Evolutionary conservation across 148 eudicot genomes (phyloP).

Genomic region (Vaccinium corymbosum): DNA sequence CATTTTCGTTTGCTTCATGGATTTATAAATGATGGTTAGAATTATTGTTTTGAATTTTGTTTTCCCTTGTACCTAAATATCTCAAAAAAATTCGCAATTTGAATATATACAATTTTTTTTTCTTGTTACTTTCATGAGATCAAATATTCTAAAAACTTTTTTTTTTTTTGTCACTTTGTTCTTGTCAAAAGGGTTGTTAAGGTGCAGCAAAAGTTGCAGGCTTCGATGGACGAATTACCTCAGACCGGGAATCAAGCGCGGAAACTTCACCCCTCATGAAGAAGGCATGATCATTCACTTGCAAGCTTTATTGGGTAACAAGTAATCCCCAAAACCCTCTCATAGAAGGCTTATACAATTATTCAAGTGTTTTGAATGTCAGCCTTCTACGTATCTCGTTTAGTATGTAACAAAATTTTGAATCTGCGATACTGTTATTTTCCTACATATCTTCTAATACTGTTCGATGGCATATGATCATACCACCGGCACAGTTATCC

Average conservation of each 20-base stretch:
- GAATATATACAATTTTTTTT: background rate
- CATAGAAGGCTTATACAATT: background rate
- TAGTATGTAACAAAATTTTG: background rate
- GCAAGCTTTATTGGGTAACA: slow-evolving; percentile 51
- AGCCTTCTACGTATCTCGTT: background rate
- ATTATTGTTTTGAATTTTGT: background rate
- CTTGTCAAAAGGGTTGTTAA: slow-evolving; percentile 34
- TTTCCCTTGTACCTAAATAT: background rate
- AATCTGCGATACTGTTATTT: background rate
- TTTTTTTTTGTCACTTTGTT: background rate
- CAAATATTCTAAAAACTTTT: background rate
- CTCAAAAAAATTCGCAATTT: background rate
- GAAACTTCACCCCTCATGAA: slow-evolving; percentile 52
- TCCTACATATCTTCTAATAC: background rate
- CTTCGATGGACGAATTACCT: slow-evolving; percentile 59
- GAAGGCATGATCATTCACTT: slow-evolving; percentile 53
- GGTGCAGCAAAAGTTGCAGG: slow-evolving; percentile 62
- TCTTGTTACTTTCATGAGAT: background rate
- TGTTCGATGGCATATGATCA: background rate
- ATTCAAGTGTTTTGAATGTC: background rate
- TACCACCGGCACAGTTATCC: background rate
- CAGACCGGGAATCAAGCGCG: slow-evolving; percentile 52
- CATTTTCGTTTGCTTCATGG: background rate
- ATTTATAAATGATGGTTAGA: background rate
- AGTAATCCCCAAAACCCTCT: slow-evolving; percentile 25